Percentiles rank a stretch among this genome's conserved stretches.
phyloP scores from a whole-genome alignment of 805 yeast genomes.

The Cyberlindnera suaveolens region DNA sequence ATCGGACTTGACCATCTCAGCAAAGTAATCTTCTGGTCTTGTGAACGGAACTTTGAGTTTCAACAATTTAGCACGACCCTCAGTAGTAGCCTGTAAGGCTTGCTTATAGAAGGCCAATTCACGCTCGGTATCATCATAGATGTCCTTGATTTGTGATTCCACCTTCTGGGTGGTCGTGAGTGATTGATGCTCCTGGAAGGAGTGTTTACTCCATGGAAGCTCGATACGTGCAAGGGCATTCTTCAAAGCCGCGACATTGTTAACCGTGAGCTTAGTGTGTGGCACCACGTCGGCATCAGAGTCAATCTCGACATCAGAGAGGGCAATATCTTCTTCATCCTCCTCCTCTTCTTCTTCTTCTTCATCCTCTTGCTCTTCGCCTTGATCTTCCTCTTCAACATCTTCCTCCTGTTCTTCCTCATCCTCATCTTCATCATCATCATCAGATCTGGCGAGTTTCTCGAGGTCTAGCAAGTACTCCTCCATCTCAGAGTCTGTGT shows the following conservation, averaged over 20 bases:
- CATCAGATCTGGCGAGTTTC: constrained; percentile 49
- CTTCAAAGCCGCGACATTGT: constrained; percentile 78
- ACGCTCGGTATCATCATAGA: constrained; percentile 92
- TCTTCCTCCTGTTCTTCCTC: constrained; percentile 30
- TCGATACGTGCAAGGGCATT: constrained; percentile 63
- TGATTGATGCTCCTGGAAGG: constrained; percentile 82
- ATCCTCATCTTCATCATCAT: constrained; percentile 25
- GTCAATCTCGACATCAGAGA: constrained; percentile 87
- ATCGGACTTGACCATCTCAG: constrained; percentile 97
- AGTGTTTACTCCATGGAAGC: constrained; percentile 50
- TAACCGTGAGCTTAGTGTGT: constrained; percentile 80
- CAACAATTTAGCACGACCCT: constrained; percentile 59
- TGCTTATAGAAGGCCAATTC: constrained; percentile 94
- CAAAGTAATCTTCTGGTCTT: constrained; percentile 93
- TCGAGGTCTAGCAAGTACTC: constrained; percentile 44
- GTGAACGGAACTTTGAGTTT: constrained; percentile 80
- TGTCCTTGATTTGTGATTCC: constrained; percentile 69
- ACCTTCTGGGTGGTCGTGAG: constrained; percentile 54
- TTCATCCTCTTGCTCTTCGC: constrained; percentile 35
- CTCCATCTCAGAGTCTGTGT: constrained; percentile 39
- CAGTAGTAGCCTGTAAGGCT: constrained; percentile 76
- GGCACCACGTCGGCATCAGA: constrained; percentile 95
- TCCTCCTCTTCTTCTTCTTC: constrained; percentile 48
- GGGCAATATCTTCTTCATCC: constrained; percentile 77
- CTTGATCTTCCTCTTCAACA: constrained; percentile 34